These are phyloP conservation scores for Anethum foeniculum DNA, from an alignment of 140 eudicot species.

Conservation along the genomic window DNA sequence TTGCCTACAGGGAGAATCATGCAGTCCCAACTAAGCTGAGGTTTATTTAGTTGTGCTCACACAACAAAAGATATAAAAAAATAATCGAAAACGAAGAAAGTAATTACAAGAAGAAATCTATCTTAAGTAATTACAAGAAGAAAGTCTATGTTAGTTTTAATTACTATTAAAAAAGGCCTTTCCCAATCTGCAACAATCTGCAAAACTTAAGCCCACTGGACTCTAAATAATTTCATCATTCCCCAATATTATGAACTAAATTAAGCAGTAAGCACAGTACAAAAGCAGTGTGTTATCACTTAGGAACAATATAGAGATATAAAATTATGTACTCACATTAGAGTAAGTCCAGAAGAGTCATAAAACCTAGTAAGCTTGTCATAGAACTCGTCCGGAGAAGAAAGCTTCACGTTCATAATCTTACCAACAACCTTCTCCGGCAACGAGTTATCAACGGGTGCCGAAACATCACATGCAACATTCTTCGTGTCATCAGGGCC, in stretches of 20 bases:
- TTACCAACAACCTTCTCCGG: not conserved
- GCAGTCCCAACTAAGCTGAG: not conserved
- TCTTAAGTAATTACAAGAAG: too few species aligned
- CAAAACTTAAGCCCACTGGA: not conserved
- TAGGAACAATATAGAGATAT: too few species aligned
- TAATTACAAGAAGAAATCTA: not conserved
- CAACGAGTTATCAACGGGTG: not conserved
- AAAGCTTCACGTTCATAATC: not conserved
- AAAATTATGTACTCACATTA: conserved; percentile 28
- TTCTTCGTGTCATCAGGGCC: not conserved
- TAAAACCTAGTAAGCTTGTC: conserved; percentile 35
- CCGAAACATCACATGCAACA: conserved; percentile 7
- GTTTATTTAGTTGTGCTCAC: not conserved
- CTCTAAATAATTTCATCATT: not conserved
- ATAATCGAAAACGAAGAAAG: too few species aligned
- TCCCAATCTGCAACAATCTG: too few species aligned
- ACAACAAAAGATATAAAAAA: too few species aligned
- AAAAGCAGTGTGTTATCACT: not conserved
- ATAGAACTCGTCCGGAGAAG: conserved; percentile 30
- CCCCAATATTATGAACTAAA: not conserved
- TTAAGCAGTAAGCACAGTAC: not conserved
- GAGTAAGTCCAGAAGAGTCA: conserved; percentile 43
- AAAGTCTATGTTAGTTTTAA: too few species aligned
- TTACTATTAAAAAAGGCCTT: too few species aligned
- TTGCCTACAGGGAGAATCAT: not conserved